Base-by-base conservation (phyloP, 805 yeast genomes). In the Trichomonascus vanleenenianus region DNA sequence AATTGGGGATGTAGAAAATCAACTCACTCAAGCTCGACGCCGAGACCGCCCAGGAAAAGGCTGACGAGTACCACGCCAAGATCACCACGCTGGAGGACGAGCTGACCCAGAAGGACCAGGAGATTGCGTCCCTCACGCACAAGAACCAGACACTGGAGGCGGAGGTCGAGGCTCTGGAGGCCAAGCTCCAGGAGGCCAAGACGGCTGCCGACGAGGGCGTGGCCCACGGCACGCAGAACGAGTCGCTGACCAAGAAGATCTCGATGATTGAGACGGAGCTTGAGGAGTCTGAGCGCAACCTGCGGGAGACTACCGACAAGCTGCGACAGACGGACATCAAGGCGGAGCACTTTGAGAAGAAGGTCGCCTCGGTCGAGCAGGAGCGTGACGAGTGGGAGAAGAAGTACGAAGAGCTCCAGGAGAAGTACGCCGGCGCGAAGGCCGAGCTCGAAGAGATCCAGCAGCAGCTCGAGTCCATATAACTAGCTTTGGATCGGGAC, bases 31-130 rank as follows among this genome's bases (percentile, higher is more conserved):
- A 91, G 72, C 74, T 85, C 60, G 97, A 93, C 65, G 91, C 96
- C 56, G 98, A 93, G 73, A 74, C 83, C 59, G 94, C 98, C 87
- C 96, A 91, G 74, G 96, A 87, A 67, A 86, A 88, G 74, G 82
- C 93, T 50, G 98, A 93, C 62, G 96, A 85, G 60, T 77, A 85
- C 60, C 70, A 80, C 50, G 79, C 75, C 53, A 81, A 81, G 66
- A 79, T 85, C 71, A 93, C 89, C 76, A 83, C 75, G 63, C 75
- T 91, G 67, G 97, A 91, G 69, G 97, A 91, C 72, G 95, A 87
- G 62, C 76, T 78, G 63, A 73, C 85, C 56, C 91, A 86, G 56
- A 89, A 89, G 73, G 98, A 93, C 67, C 91, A 93, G 73, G 93
- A 86, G 67, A 87, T 93, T 67, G 88, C 87, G 64, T 76, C 97